Evolutionary conservation across 495 filamentous ascomycete species (phyloP).

Genomic region (Xylaria curta): DNA sequence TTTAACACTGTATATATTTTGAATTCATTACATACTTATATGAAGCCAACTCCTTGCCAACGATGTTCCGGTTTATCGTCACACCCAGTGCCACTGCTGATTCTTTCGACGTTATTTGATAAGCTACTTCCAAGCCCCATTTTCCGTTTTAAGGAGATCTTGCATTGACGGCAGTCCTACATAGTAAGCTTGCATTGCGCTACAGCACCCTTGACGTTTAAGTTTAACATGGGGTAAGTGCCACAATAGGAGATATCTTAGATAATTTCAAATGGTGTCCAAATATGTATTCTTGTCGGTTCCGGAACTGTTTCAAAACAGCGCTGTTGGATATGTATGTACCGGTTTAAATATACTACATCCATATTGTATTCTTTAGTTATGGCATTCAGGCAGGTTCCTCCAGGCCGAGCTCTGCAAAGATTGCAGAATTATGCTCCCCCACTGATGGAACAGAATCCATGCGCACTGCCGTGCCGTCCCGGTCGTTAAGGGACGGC

Average conservation of each 20-base stretch:
- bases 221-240: neutral
- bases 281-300: neutral
- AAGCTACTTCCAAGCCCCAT: neutral
- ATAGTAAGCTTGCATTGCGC: neutral
- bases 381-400: neutral
- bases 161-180: neutral
- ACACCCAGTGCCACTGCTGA: neutral
- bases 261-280: neutral
- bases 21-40: neutral
- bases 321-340: neutral
- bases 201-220: neutral
- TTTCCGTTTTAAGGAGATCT: neutral
- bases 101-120: neutral
- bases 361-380: neutral
- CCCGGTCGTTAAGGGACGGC: neutral
- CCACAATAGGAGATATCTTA: neutral
- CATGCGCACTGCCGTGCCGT: neutral
- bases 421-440: neutral
- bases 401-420: neutral
- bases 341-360: neutral
- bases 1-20: neutral
- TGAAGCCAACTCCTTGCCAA: too few relatives aligned
- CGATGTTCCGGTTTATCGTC: neutral
- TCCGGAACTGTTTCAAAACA: neutral
- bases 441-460: neutral